These are phyloP conservation scores for Chlamydomonas incerta DNA, from an alignment of 139 green algal species.

Conservation along the genomic window DNA sequence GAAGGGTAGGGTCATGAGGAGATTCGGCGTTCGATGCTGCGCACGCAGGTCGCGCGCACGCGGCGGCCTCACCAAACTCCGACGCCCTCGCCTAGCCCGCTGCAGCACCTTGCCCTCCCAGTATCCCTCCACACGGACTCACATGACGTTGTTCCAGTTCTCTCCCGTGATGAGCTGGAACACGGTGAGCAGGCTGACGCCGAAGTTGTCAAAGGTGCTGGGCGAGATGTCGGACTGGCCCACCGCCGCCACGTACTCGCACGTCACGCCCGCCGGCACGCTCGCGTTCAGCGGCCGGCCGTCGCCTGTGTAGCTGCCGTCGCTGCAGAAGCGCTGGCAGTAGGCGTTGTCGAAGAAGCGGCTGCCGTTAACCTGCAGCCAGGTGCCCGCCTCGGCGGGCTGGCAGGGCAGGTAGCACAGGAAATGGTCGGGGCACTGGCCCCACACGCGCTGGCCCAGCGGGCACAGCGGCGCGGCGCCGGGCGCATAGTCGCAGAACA, in stretches of 20 bases:
- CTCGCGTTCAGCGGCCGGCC: background rate
- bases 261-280: background rate
- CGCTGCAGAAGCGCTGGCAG: background rate
- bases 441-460: conserved; percentile 30
- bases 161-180: conserved; percentile 63
- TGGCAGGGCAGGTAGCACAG: conserved; percentile 37
- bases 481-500: conserved; percentile 42
- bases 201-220: conserved; percentile 74
- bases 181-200: conserved; percentile 65
- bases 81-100: too few species aligned
- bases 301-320: background rate
- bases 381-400: conserved; percentile 16
- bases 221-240: conserved; percentile 44
- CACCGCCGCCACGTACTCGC: conserved; percentile 36
- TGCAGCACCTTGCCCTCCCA: too few species aligned
- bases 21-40: too few species aligned
- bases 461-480: conserved; percentile 21
- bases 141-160: conserved; percentile 55
- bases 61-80: too few species aligned
- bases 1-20: too few species aligned
- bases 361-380: conserved; percentile 30
- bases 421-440: conserved; percentile 36
- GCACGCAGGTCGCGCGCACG: too few species aligned
- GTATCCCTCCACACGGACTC: too few species aligned
- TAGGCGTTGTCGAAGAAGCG: background rate